A percentile compares a stretch with the other conserved stretches of the same genome.
These are phyloP conservation scores for Penicillium dipodomyicola DNA, from an alignment of 495 filamentous ascomycete genomes.

Conservation along the genomic window DNA sequence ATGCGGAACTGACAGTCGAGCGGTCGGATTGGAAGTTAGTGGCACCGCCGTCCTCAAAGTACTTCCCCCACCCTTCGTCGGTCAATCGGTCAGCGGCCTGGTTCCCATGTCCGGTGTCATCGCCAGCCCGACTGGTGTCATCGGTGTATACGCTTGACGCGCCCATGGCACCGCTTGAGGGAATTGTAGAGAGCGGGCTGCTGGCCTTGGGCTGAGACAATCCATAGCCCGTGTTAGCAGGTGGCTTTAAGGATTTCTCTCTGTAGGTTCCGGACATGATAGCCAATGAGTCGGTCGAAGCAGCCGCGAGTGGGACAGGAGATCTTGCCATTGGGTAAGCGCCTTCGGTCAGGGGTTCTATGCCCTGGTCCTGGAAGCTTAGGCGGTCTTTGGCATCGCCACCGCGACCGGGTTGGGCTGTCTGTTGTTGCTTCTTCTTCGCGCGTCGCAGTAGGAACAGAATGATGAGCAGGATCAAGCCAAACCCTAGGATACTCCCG, in stretches of 20 bases:
- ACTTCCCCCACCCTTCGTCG: conserved; percentile 59
- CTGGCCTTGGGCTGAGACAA: conserved; percentile 21
- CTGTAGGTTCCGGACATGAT: conserved; percentile 44
- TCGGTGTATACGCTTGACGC: conserved; percentile 27
- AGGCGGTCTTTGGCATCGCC: conserved; percentile 56
- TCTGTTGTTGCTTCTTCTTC: conserved; percentile 47
- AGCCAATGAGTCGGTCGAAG: conserved; percentile 46
- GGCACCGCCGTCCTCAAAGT: conserved; percentile 55
- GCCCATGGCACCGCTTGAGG: conserved; percentile 30
- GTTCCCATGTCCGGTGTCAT: conserved; percentile 12
- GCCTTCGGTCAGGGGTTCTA: conserved; percentile 47
- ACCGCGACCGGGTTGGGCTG: conserved; percentile 52
- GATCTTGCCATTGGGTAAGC: conserved; percentile 45
- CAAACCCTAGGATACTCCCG: conserved; percentile 71
- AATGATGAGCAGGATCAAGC: conserved; percentile 62
- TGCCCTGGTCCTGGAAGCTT: conserved; percentile 64
- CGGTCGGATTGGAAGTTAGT: conserved; percentile 38
- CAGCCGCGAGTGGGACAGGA: conserved; percentile 42
- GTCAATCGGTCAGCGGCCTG: conserved; percentile 48
- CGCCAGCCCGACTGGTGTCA: conserved; percentile 23
- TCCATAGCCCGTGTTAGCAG: conserved; percentile 26
- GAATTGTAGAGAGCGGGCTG: conserved; percentile 37
- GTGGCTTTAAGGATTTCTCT: conserved; percentile 37
- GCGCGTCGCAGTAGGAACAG: conserved; percentile 67
- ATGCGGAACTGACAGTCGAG: conserved; percentile 28